Evolutionary conservation across 495 filamentous ascomycete species (phyloP).

Genomic region (Tetracladium setigerum): DNA sequence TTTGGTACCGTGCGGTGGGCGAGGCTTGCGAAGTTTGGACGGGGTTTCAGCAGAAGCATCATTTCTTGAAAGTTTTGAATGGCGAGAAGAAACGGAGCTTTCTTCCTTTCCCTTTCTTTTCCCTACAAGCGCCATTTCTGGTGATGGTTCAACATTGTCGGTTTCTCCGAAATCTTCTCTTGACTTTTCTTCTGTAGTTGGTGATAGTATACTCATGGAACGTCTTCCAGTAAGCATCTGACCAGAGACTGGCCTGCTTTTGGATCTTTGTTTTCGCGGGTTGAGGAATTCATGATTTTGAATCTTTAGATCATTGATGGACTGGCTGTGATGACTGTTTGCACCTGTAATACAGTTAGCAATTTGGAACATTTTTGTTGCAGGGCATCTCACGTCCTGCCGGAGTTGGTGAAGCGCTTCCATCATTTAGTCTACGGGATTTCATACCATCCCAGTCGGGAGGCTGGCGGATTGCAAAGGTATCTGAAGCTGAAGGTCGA

Average conservation of each 20-base stretch:
- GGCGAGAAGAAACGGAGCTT: too few species aligned
- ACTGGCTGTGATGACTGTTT: too few species aligned
- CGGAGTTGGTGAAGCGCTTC: slow-evolving; percentile 19
- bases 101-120: too few species aligned
- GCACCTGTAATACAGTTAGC: too few species aligned
- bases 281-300: slow-evolving; percentile 17
- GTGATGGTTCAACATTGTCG: too few species aligned
- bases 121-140: too few species aligned
- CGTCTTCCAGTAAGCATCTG: slow-evolving; percentile 13
- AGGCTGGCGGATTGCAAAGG: slow-evolving; percentile 21
- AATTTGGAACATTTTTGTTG: background rate
- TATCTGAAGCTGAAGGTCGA: slow-evolving; percentile 25
- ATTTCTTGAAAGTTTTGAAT: too few species aligned
- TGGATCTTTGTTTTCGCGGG: slow-evolving; percentile 23
- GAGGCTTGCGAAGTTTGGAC: too few species aligned
- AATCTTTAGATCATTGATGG: slow-evolving; percentile 7
- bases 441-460: slow-evolving; percentile 21
- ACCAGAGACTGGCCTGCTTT: slow-evolving; percentile 15
- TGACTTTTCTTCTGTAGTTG: slow-evolving; percentile 26
- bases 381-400: slow-evolving; percentile 9
- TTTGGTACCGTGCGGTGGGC: too few species aligned
- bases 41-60: too few species aligned
- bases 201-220: slow-evolving; percentile 22
- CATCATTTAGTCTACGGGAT: background rate
- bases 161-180: background rate